Evolutionary conservation across 306 rosid genomes (phyloP).

Genomic region (Glycine latifolia): DNA sequence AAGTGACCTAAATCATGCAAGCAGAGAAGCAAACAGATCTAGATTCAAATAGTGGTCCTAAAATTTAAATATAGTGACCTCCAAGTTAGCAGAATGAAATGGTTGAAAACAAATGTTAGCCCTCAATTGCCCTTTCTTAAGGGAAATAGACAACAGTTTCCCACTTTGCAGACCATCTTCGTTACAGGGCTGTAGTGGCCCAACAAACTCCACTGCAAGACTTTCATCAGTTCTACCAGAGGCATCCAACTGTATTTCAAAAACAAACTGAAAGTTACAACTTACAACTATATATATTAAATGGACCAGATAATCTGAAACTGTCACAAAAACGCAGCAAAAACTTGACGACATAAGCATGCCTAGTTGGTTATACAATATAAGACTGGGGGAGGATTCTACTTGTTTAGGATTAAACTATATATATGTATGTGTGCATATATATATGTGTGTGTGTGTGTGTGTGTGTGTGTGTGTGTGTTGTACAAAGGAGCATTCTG

Average conservation of each 20-base stretch:
- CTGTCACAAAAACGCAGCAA: conserved; percentile 10
- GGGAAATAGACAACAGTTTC: conserved; percentile 72
- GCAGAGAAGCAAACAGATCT: conserved; percentile 38
- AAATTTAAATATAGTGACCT: conserved; percentile 63
- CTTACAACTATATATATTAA: neutral
- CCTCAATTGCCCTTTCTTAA: conserved; percentile 89
- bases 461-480: neutral
- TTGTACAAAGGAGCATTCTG: neutral
- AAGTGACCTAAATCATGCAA: conserved; percentile 27
- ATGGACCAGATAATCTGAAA: conserved; percentile 33
- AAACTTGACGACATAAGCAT: neutral
- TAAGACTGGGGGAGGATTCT: neutral
- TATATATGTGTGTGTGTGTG: neutral
- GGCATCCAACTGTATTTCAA: conserved; percentile 80
- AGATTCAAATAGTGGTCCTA: conserved; percentile 39
- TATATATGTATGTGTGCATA: no score
- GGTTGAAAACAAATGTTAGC: conserved; percentile 83
- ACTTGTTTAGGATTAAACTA: neutral
- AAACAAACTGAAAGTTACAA: conserved; percentile 39
- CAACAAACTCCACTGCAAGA: conserved; percentile 79
- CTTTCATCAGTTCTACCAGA: conserved; percentile 96
- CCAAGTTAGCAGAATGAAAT: conserved; percentile 84
- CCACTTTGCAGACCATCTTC: conserved; percentile 69
- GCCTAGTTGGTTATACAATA: neutral
- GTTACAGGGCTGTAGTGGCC: conserved; percentile 70